phyloP scores from a whole-genome alignment of 768 basidiomycete species.

The Albatrellus ellisii region DNA sequence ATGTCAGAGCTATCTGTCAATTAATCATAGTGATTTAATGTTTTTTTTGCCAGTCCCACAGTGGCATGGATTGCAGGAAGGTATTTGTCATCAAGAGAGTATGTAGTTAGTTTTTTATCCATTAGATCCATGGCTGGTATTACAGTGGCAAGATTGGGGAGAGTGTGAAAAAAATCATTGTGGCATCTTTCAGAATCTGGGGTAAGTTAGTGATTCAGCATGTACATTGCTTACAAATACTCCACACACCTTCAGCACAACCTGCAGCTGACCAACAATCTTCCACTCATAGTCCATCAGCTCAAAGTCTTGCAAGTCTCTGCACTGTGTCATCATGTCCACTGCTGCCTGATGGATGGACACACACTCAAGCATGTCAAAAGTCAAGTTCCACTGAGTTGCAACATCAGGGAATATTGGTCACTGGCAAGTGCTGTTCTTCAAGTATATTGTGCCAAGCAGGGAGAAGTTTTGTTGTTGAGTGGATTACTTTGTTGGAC shows the following conservation, averaged over 20 bases:
- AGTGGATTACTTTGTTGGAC: constrained; percentile 15
- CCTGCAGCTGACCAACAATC: background rate
- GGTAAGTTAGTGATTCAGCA: background rate
- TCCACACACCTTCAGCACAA: background rate
- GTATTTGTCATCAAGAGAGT: too few relatives aligned
- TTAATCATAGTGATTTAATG: background rate
- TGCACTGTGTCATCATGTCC: constrained; percentile 2
- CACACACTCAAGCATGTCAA: constrained; percentile 24
- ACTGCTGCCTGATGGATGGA: constrained; percentile 18
- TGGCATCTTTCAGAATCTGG: constrained; percentile 3
- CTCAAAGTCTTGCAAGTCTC: background rate
- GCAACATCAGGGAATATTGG: constrained; percentile 23
- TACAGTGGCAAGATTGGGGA: background rate
- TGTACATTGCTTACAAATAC: too few relatives aligned
- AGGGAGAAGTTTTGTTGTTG: constrained; percentile 20
- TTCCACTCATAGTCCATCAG: background rate
- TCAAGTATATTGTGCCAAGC: constrained; percentile 16
- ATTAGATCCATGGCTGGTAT: too few relatives aligned
- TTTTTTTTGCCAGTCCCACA: background rate
- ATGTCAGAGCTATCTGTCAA: too few relatives aligned
- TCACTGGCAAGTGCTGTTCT: constrained; percentile 5
- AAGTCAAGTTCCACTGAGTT: constrained; percentile 27
- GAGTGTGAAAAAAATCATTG: background rate
- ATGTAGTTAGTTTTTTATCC: background rate
- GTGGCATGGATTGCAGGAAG: background rate